phyloP scores from a whole-genome alignment of 345 rosid genomes.

The Limnanthes douglasii region DNA sequence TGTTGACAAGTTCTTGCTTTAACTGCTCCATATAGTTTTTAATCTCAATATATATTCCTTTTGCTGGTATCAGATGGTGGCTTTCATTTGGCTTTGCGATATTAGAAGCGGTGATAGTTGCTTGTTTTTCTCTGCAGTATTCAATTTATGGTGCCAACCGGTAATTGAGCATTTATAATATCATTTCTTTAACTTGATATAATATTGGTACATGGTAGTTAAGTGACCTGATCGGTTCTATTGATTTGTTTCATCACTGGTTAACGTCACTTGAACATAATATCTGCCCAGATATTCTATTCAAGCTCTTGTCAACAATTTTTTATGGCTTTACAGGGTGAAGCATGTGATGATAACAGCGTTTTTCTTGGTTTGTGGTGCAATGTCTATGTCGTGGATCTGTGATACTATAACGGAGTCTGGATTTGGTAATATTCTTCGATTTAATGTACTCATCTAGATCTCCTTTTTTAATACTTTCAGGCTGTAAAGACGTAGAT shows the following conservation, averaged over 20 bases:
- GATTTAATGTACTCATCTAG: neutral
- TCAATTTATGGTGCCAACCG: constrained; percentile 78
- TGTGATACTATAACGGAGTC: constrained; percentile 90
- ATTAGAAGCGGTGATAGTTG: constrained; percentile 62
- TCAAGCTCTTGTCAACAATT: no score
- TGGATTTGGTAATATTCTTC: constrained; percentile 59
- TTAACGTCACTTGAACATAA: no score
- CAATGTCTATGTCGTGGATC: constrained; percentile 92
- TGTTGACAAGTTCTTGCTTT: constrained; percentile 6
- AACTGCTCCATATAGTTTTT: constrained; percentile 7
- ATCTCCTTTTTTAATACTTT: neutral
- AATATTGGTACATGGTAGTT: no score
- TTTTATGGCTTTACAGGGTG: constrained; percentile 30
- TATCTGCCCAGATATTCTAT: neutral
- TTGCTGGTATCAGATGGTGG: constrained; percentile 76
- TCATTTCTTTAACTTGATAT: no score
- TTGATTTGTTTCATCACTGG: no score
- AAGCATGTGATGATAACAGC: constrained; percentile 82
- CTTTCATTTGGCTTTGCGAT: constrained; percentile 76
- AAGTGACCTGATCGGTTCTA: no score
- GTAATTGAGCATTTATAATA: constrained; percentile 20
- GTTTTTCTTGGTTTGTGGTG: constrained; percentile 76
- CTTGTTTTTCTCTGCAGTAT: constrained; percentile 72
- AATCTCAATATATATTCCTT: neutral
- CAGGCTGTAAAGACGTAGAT: constrained; percentile 5